These are phyloP conservation scores for Sporothrix pallida DNA, from an alignment of 2,329 filamentous ascomycete species.

Conservation along the genomic window DNA sequence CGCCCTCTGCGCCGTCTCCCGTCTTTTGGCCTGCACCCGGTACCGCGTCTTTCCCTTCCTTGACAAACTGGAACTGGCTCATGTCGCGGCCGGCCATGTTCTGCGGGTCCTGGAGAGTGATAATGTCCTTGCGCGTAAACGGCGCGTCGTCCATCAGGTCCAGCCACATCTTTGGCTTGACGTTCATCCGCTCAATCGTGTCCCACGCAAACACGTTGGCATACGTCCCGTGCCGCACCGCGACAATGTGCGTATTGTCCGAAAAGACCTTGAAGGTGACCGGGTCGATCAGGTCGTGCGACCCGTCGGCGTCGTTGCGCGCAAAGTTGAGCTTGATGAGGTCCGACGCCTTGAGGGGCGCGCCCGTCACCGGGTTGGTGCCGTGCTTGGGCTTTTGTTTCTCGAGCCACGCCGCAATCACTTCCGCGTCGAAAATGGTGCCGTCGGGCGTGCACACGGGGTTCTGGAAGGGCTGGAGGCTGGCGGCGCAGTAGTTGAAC, in stretches of 20 bases:
- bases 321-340: conserved; percentile 90
- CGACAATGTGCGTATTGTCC: conserved; percentile 96
- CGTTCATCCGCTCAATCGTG: conserved; percentile 91
- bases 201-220: conserved; percentile 98
- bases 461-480: conserved; percentile 91
- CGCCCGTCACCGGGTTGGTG: conserved; percentile 87
- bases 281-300: conserved; percentile 88
- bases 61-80: conserved; percentile 85
- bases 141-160: conserved; percentile 87
- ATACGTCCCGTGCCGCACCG: conserved; percentile 76
- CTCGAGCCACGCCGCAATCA: conserved; percentile 92
- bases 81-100: conserved; percentile 83
- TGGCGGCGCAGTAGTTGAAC: conserved; percentile 97
- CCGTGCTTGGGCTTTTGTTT: conserved; percentile 76
- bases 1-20: conserved; percentile 67
- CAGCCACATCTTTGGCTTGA: conserved; percentile 95
- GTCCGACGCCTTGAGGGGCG: conserved; percentile 77
- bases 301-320: conserved; percentile 79
- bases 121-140: conserved; percentile 89
- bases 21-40: conserved; percentile 72
- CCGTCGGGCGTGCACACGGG: conserved; percentile 89
- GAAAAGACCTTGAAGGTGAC: conserved; percentile 98
- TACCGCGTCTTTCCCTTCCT: conserved; percentile 70
- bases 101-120: conserved; percentile 94
- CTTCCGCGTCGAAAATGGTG: conserved; percentile 92